Evolutionary conservation across 2,329 filamentous ascomycete genomes (phyloP).

Genomic region (Penicillium sp.): DNA sequence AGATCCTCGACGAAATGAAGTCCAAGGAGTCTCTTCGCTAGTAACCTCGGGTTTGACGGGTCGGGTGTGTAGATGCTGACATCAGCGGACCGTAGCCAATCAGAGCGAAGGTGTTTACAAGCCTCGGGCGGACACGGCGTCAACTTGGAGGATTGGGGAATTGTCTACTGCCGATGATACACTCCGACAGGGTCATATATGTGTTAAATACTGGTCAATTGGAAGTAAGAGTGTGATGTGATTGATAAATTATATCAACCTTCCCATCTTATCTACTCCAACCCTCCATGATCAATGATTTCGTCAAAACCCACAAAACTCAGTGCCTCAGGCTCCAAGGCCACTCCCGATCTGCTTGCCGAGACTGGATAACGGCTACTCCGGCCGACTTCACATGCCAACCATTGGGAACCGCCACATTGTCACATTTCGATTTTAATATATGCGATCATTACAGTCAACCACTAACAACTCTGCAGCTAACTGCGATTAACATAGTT

Average conservation of each 20-base stretch:
- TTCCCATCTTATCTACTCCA: neutral
- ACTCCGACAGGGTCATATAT: neutral
- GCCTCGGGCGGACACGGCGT: slow-evolving; percentile 34
- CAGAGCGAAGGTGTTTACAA: slow-evolving; percentile 29
- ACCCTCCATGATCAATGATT: neutral
- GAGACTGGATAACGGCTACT: slow-evolving; percentile 9
- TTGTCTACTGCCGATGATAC: slow-evolving; percentile 7
- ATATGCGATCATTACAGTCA: neutral
- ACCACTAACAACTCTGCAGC: neutral
- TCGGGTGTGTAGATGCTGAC: slow-evolving; percentile 25
- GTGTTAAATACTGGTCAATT: neutral
- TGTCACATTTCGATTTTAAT: neutral
- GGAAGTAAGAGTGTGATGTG: neutral
- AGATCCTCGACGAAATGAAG: slow-evolving; percentile 19
- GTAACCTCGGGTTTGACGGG: slow-evolving; percentile 32
- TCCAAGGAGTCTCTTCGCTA: slow-evolving; percentile 23
- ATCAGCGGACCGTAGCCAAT: slow-evolving; percentile 25
- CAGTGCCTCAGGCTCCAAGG: slow-evolving; percentile 12
- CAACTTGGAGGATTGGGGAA: neutral
- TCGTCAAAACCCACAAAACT: neutral
- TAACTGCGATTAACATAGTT: slow-evolving; percentile 30
- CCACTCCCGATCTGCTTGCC: slow-evolving; percentile 12
- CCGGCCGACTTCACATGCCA: neutral
- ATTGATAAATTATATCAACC: neutral
- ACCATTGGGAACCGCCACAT: neutral